Evolutionary conservation across 2,329 filamentous ascomycete species (phyloP).

Genomic region (Cladosporium sp.): DNA sequence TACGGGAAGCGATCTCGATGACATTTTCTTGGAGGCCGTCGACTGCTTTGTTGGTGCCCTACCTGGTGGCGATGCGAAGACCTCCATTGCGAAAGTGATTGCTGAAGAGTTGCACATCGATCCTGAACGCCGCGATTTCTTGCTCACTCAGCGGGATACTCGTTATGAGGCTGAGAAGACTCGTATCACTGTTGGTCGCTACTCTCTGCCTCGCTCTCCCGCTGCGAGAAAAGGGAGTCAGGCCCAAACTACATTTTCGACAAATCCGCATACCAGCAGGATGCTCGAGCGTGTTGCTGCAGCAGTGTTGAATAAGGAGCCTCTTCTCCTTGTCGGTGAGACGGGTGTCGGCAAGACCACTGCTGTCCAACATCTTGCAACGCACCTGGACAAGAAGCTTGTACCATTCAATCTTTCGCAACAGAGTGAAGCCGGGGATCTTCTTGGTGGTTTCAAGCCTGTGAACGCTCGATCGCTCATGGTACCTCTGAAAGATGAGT

Average conservation of each 20-base stretch:
- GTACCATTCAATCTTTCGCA: slow-evolving; percentile 94
- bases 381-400: slow-evolving; percentile 75
- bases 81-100: slow-evolving; percentile 59
- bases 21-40: slow-evolving; percentile 87
- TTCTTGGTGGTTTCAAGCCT: slow-evolving; percentile 93
- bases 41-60: slow-evolving; percentile 87
- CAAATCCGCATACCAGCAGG: slow-evolving; percentile 75
- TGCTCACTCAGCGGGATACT: slow-evolving; percentile 67
- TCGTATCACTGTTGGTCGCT: slow-evolving; percentile 26
- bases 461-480: slow-evolving; percentile 84
- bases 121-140: slow-evolving; percentile 71
- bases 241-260: slow-evolving; percentile 65
- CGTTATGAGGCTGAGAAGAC: slow-evolving; percentile 48
- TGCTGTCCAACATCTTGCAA: slow-evolving; percentile 85
- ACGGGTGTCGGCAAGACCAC: slow-evolving; percentile 98
- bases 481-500: slow-evolving; percentile 86
- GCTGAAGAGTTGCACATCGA: slow-evolving; percentile 85
- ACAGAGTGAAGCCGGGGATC: slow-evolving; percentile 93
- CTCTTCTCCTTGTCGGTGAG: slow-evolving; percentile 91
- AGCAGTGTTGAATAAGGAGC: slow-evolving; percentile 76
- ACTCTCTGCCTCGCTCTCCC: slow-evolving; percentile 19
- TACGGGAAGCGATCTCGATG: slow-evolving; percentile 65
- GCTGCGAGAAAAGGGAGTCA: slow-evolving; percentile 4
- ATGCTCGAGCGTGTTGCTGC: slow-evolving; percentile 84
- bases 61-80: slow-evolving; percentile 57